These are phyloP conservation scores for Dianthus caryophyllus DNA, from an alignment of 148 eudicot genomes.

Conservation along the genomic window DNA sequence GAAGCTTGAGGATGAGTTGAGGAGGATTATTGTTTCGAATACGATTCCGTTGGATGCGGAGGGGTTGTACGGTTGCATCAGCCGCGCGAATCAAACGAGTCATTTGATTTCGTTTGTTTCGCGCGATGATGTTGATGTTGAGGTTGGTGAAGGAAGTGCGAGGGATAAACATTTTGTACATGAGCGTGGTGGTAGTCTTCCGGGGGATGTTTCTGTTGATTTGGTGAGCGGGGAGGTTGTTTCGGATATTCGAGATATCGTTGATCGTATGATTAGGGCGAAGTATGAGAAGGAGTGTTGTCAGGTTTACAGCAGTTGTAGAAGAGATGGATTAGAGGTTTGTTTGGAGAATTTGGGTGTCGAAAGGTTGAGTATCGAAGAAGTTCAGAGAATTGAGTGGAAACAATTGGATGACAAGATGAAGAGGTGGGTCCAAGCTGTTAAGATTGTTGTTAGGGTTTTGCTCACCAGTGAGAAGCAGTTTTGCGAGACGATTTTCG, in stretches of 20 bases:
- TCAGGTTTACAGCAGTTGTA: conserved; percentile 62
- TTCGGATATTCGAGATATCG: conserved; percentile 56
- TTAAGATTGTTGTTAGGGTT: conserved; percentile 59
- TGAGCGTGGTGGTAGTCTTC: conserved; percentile 60
- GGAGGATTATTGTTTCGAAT: conserved; percentile 37
- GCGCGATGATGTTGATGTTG: conserved; percentile 42
- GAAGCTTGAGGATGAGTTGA: conserved; percentile 76
- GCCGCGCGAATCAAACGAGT: conserved; percentile 33
- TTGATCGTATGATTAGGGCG: conserved; percentile 72
- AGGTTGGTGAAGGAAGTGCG: conserved; percentile 30
- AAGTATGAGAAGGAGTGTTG: conserved; percentile 89
- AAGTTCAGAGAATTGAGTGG: conserved; percentile 84
- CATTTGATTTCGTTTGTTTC: conserved; percentile 38
- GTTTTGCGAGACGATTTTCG: conserved; percentile 66
- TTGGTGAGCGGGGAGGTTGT: conserved; percentile 50
- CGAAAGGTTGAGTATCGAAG: conserved; percentile 78
- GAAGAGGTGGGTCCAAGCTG: conserved; percentile 74
- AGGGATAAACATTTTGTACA: conserved; percentile 27
- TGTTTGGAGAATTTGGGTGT: conserved; percentile 55
- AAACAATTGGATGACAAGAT: conserved; percentile 60
- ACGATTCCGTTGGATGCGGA: conserved; percentile 58
- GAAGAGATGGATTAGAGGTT: conserved; percentile 66
- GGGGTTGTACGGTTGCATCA: conserved; percentile 52
- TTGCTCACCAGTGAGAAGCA: conserved; percentile 58
- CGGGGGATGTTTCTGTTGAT: conserved; percentile 52